Base-by-base conservation (phyloP, 2,329 filamentous ascomycete species). In the Fusarium beomiforme region DNA sequence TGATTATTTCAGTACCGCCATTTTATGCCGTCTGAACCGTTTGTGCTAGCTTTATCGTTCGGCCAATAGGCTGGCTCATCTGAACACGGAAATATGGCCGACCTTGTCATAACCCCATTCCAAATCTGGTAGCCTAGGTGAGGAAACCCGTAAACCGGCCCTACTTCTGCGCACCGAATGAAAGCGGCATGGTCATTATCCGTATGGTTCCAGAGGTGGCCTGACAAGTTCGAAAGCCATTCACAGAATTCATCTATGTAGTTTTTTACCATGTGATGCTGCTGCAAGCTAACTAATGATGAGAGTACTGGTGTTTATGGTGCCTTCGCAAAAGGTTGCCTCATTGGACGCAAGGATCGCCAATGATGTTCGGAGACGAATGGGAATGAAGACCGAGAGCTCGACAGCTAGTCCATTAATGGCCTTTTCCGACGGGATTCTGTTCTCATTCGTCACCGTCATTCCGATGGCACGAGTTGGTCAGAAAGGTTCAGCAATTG, bases 151-250 rank as follows among this genome's bases (percentile, higher is more conserved):
- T 5, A 5, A 37, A 7, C 57, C 50, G 37, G 7, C 19, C 26
- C 19, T 9, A 60, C 14, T 42, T 60, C 3, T 60, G 21, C 3
- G 4, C 4, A 1, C 50, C 37, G 50, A 57, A 17, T 13, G 14
- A 19, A n/a, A 12, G 17, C 12, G 19, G 23, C 29, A 11, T 44
- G 24, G n/a, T 0, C n/a, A 16, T n/a, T 44, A 5, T 33, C 21
- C 7, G 21, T 5, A 33, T 24, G 8, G 12, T 0, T 17, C 12
- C 7, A n/a, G 0, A 16, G 4, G 5, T n/a, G 10, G 13, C n/a
- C 16, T 36, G 1, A n/a, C 26, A 19, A 31, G 19, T 7, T 19
- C 19, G 21, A 5, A 19, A 13, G 24, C 23, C 14, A 3, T 5
- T 19, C 12, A 0, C 10, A 9, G 11, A 3, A 6, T 10, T 17